Evolutionary conservation across 345 rosid species (phyloP).

Genomic region (Eucalyptus regnans): DNA sequence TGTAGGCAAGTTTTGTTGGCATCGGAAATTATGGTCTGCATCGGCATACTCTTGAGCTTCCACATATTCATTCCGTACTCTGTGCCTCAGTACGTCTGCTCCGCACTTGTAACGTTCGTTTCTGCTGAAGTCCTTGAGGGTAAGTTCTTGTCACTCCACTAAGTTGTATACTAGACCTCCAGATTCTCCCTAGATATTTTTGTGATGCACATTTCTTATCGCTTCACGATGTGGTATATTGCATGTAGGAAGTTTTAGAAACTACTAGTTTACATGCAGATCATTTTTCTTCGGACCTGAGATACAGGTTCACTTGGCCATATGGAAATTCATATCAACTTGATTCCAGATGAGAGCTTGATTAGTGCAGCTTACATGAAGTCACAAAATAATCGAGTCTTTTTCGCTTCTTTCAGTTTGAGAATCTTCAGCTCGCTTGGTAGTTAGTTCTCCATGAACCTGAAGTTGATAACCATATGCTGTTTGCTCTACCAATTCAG

Average conservation of each 20-base stretch:
- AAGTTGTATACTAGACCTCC: background rate
- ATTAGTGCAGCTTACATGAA: background rate
- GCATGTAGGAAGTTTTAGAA: background rate
- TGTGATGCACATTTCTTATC: background rate
- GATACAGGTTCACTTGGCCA: background rate
- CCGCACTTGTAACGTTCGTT: constrained; percentile 86
- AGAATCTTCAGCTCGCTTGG: background rate
- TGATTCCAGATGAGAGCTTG: background rate
- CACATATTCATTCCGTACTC: constrained; percentile 52
- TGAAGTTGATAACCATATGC: background rate
- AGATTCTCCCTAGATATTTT: background rate
- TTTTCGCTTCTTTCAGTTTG: background rate
- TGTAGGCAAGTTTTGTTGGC: constrained; percentile 92
- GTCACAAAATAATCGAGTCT: background rate
- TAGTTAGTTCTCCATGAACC: background rate
- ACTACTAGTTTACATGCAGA: background rate
- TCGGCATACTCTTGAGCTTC: constrained; percentile 82
- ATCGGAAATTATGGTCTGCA: constrained; percentile 69
- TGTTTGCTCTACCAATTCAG: constrained; percentile 9
- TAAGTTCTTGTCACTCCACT: background rate
- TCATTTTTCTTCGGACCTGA: background rate
- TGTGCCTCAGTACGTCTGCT: constrained; percentile 72
- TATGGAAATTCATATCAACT: background rate
- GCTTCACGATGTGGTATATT: background rate
- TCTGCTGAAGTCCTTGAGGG: constrained; percentile 99